Evolutionary conservation across 2,329 filamentous ascomycete genomes (phyloP).

Genomic region (Nemania serpens): DNA sequence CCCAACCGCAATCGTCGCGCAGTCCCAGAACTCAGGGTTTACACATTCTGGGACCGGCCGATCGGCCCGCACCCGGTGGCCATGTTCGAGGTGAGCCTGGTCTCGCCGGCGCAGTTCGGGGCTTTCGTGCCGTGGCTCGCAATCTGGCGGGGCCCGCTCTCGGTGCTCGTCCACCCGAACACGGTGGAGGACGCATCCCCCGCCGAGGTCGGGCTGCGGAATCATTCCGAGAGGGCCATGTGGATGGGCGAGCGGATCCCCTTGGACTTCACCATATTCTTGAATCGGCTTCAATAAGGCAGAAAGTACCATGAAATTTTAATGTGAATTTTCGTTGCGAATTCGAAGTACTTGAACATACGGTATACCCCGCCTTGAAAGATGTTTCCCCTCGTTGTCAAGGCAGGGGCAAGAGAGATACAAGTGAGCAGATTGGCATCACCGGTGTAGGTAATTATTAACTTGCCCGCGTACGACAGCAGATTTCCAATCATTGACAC

Average conservation of each 20-base stretch:
- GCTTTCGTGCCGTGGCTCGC: slow-evolving; percentile 87
- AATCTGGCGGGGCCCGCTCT: slow-evolving; percentile 79
- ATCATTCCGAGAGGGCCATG: slow-evolving; percentile 71
- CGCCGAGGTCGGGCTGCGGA: slow-evolving; percentile 47
- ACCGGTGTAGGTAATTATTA: too few species aligned
- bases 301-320: too few species aligned
- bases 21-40: slow-evolving; percentile 87
- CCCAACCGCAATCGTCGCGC: background rate
- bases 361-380: too few species aligned
- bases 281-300: background rate
- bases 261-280: slow-evolving; percentile 52
- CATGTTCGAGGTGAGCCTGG: slow-evolving; percentile 93
- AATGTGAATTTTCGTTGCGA: too few species aligned
- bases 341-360: too few species aligned
- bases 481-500: too few species aligned
- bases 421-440: too few species aligned
- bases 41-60: slow-evolving; percentile 75
- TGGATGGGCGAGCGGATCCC: slow-evolving; percentile 74
- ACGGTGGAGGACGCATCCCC: slow-evolving; percentile 51
- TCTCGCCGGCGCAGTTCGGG: slow-evolving; percentile 84
- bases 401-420: too few species aligned
- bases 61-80: slow-evolving; percentile 81
- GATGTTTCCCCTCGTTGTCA: too few species aligned
- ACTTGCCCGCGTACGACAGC: too few species aligned
- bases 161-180: slow-evolving; percentile 82